A percentile compares a stretch with the other conserved stretches of the same genome.
Evolutionary conservation across 179 eudicot genomes (phyloP).

Genomic region (Pouteria campechiana): DNA sequence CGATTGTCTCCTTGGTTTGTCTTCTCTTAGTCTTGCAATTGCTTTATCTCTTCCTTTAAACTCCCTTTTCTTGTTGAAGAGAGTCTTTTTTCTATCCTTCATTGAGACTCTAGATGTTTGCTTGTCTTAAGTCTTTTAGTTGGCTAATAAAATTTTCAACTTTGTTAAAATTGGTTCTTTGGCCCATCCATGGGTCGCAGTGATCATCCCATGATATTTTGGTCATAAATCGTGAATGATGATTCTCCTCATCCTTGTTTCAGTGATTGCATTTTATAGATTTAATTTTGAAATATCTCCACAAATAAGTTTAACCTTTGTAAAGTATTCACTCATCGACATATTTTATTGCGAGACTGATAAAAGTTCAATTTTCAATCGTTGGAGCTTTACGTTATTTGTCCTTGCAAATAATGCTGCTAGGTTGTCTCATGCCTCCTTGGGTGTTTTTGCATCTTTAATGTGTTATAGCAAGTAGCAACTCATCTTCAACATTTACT

Average conservation of each 20-base stretch:
- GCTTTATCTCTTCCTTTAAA: too few species aligned
- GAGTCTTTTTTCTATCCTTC: neutral
- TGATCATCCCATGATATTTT: neutral
- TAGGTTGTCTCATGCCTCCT: constrained; percentile 11
- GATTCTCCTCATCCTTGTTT: constrained; percentile 2
- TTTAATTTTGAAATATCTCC: constrained; percentile 8
- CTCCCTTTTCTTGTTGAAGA: neutral
- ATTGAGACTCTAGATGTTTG: constrained; percentile 1
- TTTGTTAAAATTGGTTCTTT: constrained; percentile 2
- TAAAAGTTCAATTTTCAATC: constrained; percentile 7
- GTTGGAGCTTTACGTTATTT: constrained; percentile 1
- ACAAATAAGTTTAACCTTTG: constrained; percentile 5
- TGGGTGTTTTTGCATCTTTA: constrained; percentile 4
- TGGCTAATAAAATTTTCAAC: constrained; percentile 4
- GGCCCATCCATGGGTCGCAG: constrained; percentile 7
- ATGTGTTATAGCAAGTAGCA: neutral
- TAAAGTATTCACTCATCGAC: constrained; percentile 4
- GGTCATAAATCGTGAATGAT: constrained; percentile 4
- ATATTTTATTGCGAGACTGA: neutral
- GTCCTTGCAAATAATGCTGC: neutral
- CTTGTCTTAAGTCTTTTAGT: constrained; percentile 6
- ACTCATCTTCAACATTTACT: constrained; percentile 2
- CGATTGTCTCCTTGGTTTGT: too few species aligned
- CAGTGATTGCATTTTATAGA: neutral
- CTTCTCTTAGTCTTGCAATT: too few species aligned